Conservation (phyloP, 2,329 filamentous ascomycete species). For the Penicillium sp. region DNA sequence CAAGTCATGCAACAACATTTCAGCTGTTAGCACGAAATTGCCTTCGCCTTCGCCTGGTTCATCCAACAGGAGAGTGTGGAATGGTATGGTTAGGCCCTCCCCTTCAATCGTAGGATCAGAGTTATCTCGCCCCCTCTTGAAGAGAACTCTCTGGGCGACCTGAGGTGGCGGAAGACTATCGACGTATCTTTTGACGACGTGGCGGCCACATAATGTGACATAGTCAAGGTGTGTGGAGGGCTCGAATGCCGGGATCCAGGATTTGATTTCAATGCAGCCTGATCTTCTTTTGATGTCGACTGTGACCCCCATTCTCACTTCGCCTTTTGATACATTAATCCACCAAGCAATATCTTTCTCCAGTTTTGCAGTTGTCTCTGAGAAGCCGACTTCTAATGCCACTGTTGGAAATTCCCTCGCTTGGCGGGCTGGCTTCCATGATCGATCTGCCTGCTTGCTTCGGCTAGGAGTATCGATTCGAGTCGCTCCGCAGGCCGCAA, state of each 20-base stretch:
- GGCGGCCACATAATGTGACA: neutral
- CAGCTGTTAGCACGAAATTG: conserved; percentile 3
- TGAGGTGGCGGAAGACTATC: conserved; percentile 1
- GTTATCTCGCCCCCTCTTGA: conserved; percentile 3
- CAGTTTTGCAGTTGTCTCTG: conserved; percentile 5
- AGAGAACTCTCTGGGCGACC: conserved; percentile 1
- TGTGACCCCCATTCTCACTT: conserved; percentile 4
- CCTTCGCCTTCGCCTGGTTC: conserved; percentile 3
- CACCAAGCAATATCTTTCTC: conserved; percentile 5
- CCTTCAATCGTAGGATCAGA: conserved; percentile 1
- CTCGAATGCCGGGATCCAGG: conserved; percentile 2
- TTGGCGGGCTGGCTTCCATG: conserved; percentile 2
- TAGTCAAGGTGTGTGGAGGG: neutral
- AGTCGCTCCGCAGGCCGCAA: conserved; percentile 1
- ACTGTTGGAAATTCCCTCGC: conserved; percentile 3
- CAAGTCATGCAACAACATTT: neutral
- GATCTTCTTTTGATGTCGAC: conserved; percentile 6
- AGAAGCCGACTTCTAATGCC: conserved; percentile 3
- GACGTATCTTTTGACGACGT: neutral
- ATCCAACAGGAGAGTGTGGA: conserved; percentile 3
- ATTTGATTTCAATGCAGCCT: conserved; percentile 8
- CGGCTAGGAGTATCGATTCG: conserved; percentile 1
- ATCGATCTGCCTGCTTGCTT: conserved; percentile 7
- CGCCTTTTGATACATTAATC: conserved; percentile 6
- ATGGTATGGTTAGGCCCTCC: conserved; percentile 1